Evolutionary conservation across 768 basidiomycete species (phyloP).

Genomic region (Amanita molliuscula): DNA sequence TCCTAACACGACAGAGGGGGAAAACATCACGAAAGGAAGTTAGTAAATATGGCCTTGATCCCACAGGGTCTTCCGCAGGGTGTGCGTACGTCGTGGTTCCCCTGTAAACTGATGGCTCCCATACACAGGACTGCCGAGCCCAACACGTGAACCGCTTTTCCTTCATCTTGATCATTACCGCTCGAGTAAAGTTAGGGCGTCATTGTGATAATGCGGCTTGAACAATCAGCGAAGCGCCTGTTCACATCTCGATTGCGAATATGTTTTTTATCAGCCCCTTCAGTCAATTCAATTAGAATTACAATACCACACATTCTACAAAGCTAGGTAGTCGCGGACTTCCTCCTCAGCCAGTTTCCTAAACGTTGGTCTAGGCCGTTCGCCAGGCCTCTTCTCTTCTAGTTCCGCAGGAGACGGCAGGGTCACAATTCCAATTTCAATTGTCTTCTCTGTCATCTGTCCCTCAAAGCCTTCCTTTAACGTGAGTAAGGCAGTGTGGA

Average conservation of each 20-base stretch:
- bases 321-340: slow-evolving; percentile 88
- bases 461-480: slow-evolving; percentile 99
- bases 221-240: background rate
- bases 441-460: slow-evolving; percentile 99
- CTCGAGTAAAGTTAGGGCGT: background rate
- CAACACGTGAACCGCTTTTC: background rate
- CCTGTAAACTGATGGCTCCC: background rate
- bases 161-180: background rate
- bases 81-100: background rate
- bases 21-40: background rate
- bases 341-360: slow-evolving; percentile 95
- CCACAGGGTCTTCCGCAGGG: background rate
- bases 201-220: background rate
- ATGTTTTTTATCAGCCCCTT: background rate
- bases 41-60: background rate
- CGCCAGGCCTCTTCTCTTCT: slow-evolving; percentile 62
- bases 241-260: too few relatives aligned
- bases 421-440: slow-evolving; percentile 95
- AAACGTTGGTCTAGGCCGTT: slow-evolving; percentile 78
- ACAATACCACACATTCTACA: slow-evolving; percentile 31
- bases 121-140: background rate
- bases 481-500: slow-evolving; percentile 95
- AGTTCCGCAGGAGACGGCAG: slow-evolving; percentile 67
- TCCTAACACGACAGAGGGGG: background rate
- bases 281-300: background rate